Evolutionary conservation across 129 eudicot genomes (phyloP), one percentile per base, ranked within the genome.

Genomic region (Dittrichia graveolens): DNA sequence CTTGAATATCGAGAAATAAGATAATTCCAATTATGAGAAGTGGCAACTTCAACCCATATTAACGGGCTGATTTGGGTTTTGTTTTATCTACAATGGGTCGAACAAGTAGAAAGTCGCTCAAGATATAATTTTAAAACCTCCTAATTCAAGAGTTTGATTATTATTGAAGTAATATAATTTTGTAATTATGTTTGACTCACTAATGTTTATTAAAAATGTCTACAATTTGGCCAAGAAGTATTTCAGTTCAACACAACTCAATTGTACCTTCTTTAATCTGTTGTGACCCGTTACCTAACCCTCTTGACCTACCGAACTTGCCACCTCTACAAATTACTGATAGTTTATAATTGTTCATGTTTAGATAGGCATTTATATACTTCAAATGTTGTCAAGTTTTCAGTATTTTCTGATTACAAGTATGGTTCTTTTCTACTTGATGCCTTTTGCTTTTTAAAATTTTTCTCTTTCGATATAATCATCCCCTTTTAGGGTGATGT

Each of bases 1-100:
- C 65, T 53, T 55, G 38, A 15, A 67, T 57, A 56, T 15, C 38
- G 10, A 19, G 44, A 37, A 31, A 43, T 66, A 75, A 46, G 67
- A 75, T 44, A 54, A 24, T 41, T 54, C 12, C 3, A 6, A 11
- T 31, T 42, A 11, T 13, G 5, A 31, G 24, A 60, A 11, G 66
- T 60, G 45, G 65, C 45, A 35, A 13, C 38, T 35, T 60, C 2
- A 60, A 59, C 37, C 34, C 66, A 61, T 61, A 31, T 66, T 15
- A 53, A 24, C 10, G 19, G 24, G 19, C 39, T 60, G 31, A 39
- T 61, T 61, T 12, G 44, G 65, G 7, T 59, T 61, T 61, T 38
- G 16, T 61, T 61, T 59, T 0, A 61, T 13, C 24, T 39, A 4
- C 11, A 60, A 12, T 3, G 66, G 63, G 66, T 37, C 7, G 5